Conservation (phyloP, 169 alveolate genomes). For the Babesia sp. region DNA sequence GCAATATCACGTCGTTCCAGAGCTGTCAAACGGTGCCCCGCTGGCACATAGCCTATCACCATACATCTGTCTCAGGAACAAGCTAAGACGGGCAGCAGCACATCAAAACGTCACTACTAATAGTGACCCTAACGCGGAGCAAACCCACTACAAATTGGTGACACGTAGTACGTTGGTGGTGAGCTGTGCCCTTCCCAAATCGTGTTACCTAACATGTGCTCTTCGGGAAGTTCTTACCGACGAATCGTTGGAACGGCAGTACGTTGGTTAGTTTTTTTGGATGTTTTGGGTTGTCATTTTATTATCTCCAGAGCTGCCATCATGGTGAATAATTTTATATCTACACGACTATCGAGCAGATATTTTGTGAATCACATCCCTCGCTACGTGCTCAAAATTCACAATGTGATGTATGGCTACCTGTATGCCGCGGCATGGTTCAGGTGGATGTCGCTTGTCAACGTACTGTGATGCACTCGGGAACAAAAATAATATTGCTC, state of each 20-base stretch:
- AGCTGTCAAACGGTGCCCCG: background rate
- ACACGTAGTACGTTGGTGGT: constrained; percentile 32
- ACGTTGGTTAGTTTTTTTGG: background rate
- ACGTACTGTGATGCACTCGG: too few relatives aligned
- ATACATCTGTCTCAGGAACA: constrained; percentile 19
- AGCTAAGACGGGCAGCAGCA: background rate
- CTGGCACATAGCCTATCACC: background rate
- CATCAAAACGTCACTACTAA: too few relatives aligned
- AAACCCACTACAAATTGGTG: background rate
- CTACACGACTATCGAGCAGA: too few relatives aligned
- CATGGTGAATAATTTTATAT: too few relatives aligned
- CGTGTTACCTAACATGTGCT: constrained; percentile 62
- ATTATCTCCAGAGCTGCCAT: too few relatives aligned
- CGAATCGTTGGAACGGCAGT: constrained; percentile 37
- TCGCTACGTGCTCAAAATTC: too few relatives aligned
- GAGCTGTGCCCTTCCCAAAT: constrained; percentile 59
- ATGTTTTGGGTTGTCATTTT: too few relatives aligned
- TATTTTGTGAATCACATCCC: too few relatives aligned
- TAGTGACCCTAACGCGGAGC: background rate
- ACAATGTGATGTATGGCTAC: too few relatives aligned
- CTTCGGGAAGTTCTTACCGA: constrained; percentile 57
- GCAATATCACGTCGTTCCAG: constrained; percentile 42
- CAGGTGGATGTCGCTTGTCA: too few relatives aligned
- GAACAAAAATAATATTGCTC: too few relatives aligned
- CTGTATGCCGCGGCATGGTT: too few relatives aligned